A percentile compares a stretch with the other conserved stretches of the same genome.
Evolutionary conservation across 2,329 filamentous ascomycete genomes (phyloP).

Genomic region (Phialophora tarda): DNA sequence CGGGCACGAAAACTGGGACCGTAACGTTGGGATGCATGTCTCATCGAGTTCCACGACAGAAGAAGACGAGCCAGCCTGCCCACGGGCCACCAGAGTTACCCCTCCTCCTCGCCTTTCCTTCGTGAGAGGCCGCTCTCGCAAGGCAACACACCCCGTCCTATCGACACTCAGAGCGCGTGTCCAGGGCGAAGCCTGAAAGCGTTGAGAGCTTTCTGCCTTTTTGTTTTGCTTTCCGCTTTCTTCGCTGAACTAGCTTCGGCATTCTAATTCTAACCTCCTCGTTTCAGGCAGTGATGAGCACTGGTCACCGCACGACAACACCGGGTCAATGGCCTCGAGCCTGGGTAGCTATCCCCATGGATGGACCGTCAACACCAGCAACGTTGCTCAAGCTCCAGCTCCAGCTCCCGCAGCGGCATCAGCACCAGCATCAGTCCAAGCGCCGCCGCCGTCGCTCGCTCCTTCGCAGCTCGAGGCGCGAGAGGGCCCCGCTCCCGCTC

Average conservation of each 20-base stretch:
- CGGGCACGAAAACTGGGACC: constrained; percentile 27
- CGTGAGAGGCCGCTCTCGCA: constrained; percentile 28
- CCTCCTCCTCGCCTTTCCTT: constrained; percentile 26
- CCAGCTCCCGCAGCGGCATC: background rate
- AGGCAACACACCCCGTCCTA: constrained; percentile 28
- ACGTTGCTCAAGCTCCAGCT: constrained; percentile 27
- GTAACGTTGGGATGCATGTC: constrained; percentile 32
- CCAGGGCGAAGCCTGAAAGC: constrained; percentile 8
- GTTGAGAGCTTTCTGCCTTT: constrained; percentile 7
- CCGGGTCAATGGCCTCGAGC: constrained; percentile 35
- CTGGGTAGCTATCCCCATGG: constrained; percentile 22
- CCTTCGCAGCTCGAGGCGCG: constrained; percentile 33
- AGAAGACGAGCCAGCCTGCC: constrained; percentile 23
- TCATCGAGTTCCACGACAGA: constrained; percentile 30
- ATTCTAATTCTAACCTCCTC: constrained; percentile 25
- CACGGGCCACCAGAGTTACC: constrained; percentile 25
- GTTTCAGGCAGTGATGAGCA: constrained; percentile 34
- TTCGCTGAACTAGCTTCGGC: constrained; percentile 20
- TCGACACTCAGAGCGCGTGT: background rate
- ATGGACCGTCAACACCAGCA: constrained; percentile 25
- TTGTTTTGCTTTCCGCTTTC: constrained; percentile 13
- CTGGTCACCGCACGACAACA: constrained; percentile 22
- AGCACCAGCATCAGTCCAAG: constrained; percentile 5
- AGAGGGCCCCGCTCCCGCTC: constrained; percentile 34
- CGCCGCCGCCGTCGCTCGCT: constrained; percentile 10